These are phyloP conservation scores for Alternaria gaisen DNA, from an alignment of 2,329 filamentous ascomycete species.

Conservation along the genomic window DNA sequence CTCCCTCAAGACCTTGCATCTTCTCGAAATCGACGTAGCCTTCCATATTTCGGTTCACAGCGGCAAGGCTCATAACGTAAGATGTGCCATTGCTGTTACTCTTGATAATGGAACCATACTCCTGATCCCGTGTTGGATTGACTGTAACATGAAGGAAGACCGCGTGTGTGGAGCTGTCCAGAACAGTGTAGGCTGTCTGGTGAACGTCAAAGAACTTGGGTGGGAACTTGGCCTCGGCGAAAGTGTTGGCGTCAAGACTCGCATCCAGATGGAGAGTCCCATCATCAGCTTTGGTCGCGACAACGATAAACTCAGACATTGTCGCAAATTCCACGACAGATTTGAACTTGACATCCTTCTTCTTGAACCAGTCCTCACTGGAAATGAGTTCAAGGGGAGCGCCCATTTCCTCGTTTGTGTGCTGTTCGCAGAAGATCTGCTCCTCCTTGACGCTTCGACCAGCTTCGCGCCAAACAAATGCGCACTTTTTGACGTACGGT, in stretches of 20 bases:
- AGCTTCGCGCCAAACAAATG: constrained; percentile 78
- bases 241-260: constrained; percentile 83
- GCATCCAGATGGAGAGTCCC: constrained; percentile 78
- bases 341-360: constrained; percentile 68
- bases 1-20: constrained; percentile 89
- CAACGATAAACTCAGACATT: constrained; percentile 96
- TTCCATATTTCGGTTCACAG: constrained; percentile 79
- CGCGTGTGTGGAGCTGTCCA: constrained; percentile 94
- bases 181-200: constrained; percentile 86
- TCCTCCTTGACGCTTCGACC: constrained; percentile 65
- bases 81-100: constrained; percentile 98
- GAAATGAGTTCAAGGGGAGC: constrained; percentile 75
- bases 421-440: constrained; percentile 71
- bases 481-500: constrained; percentile 80
- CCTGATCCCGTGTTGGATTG: constrained; percentile 68
- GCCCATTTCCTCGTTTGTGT: constrained; percentile 68
- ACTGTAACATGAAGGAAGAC: constrained; percentile 93
- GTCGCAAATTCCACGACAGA: constrained; percentile 87
- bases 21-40: constrained; percentile 97
- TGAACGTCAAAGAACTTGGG: constrained; percentile 81
- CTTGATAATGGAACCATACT: constrained; percentile 91
- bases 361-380: constrained; percentile 81
- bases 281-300: constrained; percentile 75
- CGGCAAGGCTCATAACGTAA: constrained; percentile 82
- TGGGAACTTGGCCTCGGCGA: constrained; percentile 86